Conservation (phyloP, 257 asterid species). For the Haberlea rhodopensis region DNA sequence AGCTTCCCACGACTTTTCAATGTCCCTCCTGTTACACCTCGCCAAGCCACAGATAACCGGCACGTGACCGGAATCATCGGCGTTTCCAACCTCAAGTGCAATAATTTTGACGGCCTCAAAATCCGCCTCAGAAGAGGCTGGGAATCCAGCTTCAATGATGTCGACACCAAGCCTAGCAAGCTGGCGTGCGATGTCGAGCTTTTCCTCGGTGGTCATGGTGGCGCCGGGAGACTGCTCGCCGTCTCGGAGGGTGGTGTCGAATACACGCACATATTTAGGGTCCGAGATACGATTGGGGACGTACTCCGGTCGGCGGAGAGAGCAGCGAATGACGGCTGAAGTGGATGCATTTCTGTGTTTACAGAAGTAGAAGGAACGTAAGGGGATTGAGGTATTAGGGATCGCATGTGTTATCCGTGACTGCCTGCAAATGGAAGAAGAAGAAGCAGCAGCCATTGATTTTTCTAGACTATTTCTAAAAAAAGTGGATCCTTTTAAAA, state of each 20-base stretch:
- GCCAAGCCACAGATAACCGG: slow-evolving; percentile 91
- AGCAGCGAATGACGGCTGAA: slow-evolving; percentile 50
- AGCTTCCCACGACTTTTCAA: slow-evolving; percentile 94
- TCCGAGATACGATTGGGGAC: slow-evolving; percentile 69
- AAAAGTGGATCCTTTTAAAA: too few species aligned
- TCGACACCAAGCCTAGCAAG: not conserved
- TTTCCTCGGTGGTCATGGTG: slow-evolving; percentile 88
- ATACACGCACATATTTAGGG: slow-evolving; percentile 81
- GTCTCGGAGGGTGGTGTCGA: slow-evolving; percentile 95
- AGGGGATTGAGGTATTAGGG: not conserved
- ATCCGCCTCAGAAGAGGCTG: not conserved
- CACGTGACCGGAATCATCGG: slow-evolving; percentile 41
- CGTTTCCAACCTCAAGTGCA: not conserved
- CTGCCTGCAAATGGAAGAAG: not conserved
- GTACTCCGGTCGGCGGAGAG: slow-evolving; percentile 61
- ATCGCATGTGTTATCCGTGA: too few species aligned
- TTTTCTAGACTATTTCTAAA: too few species aligned
- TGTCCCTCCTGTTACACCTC: slow-evolving; percentile 86
- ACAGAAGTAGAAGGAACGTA: slow-evolving; percentile 23
- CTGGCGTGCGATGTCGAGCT: slow-evolving; percentile 50
- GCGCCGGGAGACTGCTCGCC: slow-evolving; percentile 99
- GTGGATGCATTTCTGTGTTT: slow-evolving; percentile 22
- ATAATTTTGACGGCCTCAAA: not conserved
- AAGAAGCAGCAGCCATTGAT: not conserved
- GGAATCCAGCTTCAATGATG: not conserved